Conservation (phyloP, 805 yeast species). For the Debaryomyces maramus region DNA sequence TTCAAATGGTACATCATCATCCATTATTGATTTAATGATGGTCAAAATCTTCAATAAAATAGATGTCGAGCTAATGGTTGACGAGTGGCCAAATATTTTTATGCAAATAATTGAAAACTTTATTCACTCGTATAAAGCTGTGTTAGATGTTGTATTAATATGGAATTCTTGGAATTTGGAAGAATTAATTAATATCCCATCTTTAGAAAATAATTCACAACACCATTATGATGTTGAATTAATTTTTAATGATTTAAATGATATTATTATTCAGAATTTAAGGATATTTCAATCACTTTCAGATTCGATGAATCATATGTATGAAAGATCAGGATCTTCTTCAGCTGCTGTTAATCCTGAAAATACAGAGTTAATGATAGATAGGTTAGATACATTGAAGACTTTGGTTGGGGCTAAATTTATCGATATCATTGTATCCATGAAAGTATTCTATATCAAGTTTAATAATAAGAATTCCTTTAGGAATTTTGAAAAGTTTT, state of each 20-base stretch:
- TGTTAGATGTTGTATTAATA: constrained; percentile 27
- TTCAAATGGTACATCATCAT: not conserved
- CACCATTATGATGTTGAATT: constrained; percentile 22
- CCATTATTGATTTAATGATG: constrained; percentile 11
- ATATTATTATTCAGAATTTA: constrained; percentile 14
- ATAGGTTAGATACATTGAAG: constrained; percentile 23
- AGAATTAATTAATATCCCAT: constrained; percentile 23
- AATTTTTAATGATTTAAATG: constrained; percentile 20
- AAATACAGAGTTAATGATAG: constrained; percentile 11
- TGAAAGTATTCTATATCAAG: constrained; percentile 35
- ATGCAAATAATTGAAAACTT: constrained; percentile 12
- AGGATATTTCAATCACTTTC: constrained; percentile 11
- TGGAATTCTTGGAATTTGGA: constrained; percentile 38
- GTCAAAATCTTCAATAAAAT: constrained; percentile 21
- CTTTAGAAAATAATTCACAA: constrained; percentile 18
- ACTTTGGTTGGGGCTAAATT: constrained; percentile 23
- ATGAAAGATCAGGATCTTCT: constrained; percentile 5
- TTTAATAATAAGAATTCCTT: constrained; percentile 27
- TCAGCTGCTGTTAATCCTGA: constrained; percentile 3
- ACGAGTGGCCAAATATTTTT: constrained; percentile 22
- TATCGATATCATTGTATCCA: constrained; percentile 33
- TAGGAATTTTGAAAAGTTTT: constrained; percentile 34
- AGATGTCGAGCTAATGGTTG: constrained; percentile 18
- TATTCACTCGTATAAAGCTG: constrained; percentile 14
- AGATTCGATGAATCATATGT: not conserved